These are phyloP conservation scores for Xylaria telfairii DNA, from an alignment of 495 filamentous ascomycete genomes.

Conservation along the genomic window DNA sequence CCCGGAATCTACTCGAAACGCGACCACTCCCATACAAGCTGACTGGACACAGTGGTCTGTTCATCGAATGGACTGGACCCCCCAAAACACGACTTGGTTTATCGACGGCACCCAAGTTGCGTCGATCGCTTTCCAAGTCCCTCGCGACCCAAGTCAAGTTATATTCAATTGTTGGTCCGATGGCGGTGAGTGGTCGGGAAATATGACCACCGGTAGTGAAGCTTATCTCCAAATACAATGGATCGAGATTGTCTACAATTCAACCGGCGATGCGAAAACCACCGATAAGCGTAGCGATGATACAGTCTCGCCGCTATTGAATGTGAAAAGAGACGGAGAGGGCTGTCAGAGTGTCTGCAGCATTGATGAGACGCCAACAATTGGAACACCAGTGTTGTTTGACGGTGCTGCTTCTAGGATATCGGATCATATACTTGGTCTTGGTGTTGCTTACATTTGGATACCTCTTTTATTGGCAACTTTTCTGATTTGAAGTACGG, in stretches of 20 bases:
- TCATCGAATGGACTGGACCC: conserved; percentile 76
- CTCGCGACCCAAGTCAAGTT: conserved; percentile 63
- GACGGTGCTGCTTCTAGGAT: conserved; percentile 42
- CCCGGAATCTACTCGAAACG: conserved; percentile 52
- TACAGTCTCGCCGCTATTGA: not conserved
- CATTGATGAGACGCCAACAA: conserved; percentile 51
- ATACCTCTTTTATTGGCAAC: conserved; percentile 33
- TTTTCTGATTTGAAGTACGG: conserved; percentile 27
- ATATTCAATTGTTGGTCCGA: conserved; percentile 80
- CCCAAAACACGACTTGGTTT: conserved; percentile 67
- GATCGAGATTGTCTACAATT: conserved; percentile 76
- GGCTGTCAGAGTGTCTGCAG: conserved; percentile 55
- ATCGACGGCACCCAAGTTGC: conserved; percentile 64
- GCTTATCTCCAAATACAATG: conserved; percentile 75
- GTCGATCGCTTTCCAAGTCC: conserved; percentile 67
- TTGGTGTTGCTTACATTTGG: conserved; percentile 27
- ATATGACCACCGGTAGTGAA: conserved; percentile 64
- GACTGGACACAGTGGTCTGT: conserved; percentile 73
- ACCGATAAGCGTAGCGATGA: conserved; percentile 16
- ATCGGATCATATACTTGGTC: conserved; percentile 23
- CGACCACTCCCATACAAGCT: conserved; percentile 49
- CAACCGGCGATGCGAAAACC: conserved; percentile 32
- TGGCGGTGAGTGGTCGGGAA: conserved; percentile 74
- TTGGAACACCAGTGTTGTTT: conserved; percentile 53
- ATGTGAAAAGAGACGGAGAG: conserved; percentile 32